A percentile compares a stretch with the other conserved stretches of the same genome.
Conservation (phyloP, 768 basidiomycete species). For the Podaxis sp. region DNA sequence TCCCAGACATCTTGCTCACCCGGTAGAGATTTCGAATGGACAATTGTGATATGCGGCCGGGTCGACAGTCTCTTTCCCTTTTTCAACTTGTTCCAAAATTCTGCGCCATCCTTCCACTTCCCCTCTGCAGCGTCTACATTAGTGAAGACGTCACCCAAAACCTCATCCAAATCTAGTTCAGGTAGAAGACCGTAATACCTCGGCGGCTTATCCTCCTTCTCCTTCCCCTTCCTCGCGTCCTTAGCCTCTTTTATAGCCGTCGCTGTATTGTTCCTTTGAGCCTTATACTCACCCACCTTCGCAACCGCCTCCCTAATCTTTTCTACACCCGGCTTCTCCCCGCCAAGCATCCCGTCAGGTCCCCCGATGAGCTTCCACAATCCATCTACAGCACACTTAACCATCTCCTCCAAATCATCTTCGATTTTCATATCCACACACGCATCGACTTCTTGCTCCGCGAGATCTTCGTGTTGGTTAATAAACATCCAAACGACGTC, state of each 20-base stretch:
- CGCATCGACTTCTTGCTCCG: slow-evolving; percentile 58
- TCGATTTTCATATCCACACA: slow-evolving; percentile 60
- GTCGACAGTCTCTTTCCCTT: slow-evolving; percentile 44
- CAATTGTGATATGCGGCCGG: slow-evolving; percentile 85
- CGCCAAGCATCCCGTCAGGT: slow-evolving; percentile 47
- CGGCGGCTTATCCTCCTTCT: slow-evolving; percentile 34
- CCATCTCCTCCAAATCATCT: slow-evolving; percentile 48
- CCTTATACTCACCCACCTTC: slow-evolving; percentile 36
- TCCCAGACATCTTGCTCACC: slow-evolving; percentile 40
- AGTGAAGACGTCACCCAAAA: slow-evolving; percentile 46
- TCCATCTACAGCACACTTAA: slow-evolving; percentile 59
- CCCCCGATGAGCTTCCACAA: slow-evolving; percentile 25
- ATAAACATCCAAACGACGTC: slow-evolving; percentile 84
- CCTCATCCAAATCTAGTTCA: slow-evolving; percentile 60
- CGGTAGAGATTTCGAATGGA: slow-evolving; percentile 56
- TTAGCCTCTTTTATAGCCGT: slow-evolving; percentile 26
- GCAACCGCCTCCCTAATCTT: slow-evolving; percentile 58
- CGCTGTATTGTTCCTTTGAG: slow-evolving; percentile 23
- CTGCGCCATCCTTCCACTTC: slow-evolving; percentile 22
- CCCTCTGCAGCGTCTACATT: slow-evolving; percentile 27
- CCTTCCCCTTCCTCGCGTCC: slow-evolving; percentile 29
- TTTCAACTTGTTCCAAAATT: slow-evolving; percentile 53
- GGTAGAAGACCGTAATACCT: slow-evolving; percentile 82
- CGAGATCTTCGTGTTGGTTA: slow-evolving; percentile 57
- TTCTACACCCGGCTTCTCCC: slow-evolving; percentile 53